Base-by-base conservation (phyloP, 2,329 filamentous ascomycete species). In the Xylaria sp. region DNA sequence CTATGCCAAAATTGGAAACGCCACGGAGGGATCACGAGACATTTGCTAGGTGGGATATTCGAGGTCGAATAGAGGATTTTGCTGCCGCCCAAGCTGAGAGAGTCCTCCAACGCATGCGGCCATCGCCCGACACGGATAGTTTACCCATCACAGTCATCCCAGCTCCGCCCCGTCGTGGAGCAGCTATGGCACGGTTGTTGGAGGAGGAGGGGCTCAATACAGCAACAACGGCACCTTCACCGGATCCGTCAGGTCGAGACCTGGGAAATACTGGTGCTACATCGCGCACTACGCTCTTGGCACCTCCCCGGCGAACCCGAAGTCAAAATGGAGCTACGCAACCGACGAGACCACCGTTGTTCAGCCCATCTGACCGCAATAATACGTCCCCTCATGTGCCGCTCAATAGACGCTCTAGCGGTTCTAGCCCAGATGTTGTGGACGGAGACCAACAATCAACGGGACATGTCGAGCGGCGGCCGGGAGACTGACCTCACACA, bases 131-230 rank as follows among this genome's bases (percentile, higher is more conserved):
- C 72, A 87, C 84, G 1, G 85, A 86, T 23, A 85, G 83, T 68
- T 79, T 90, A 20, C 87, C 88, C 1, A 84, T 88, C 1, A 88
- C 83, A 20, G 84, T 89, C 7, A 89, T 91, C 15, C 88, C 89
- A 2, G 88, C 89, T 0, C 89, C 89, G 20, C 83, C 85, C 42
- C 83, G 89, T n/a, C 81, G 83, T 66, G 87, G 88, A 5, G 83
- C 85, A 0, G 85, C 87, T 56, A 76, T 90, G 4, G 84, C 85
- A n/a, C 83, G 85, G 63, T 81, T 89, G 7, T 77, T 88, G 2
- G 86, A 88, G 67, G 87, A 89, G 68, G 86, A 88, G 65, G 83
- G 80, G 64, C 31, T 67, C 13, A 26, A 58, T n/a, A 38, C 48
- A 23, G 69, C 61, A 11, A 57, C 64, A 23, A 36, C n/a, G 26